Evolutionary conservation across 2,329 filamentous ascomycete species (phyloP).

Genomic region (Fusarium anthophilum): DNA sequence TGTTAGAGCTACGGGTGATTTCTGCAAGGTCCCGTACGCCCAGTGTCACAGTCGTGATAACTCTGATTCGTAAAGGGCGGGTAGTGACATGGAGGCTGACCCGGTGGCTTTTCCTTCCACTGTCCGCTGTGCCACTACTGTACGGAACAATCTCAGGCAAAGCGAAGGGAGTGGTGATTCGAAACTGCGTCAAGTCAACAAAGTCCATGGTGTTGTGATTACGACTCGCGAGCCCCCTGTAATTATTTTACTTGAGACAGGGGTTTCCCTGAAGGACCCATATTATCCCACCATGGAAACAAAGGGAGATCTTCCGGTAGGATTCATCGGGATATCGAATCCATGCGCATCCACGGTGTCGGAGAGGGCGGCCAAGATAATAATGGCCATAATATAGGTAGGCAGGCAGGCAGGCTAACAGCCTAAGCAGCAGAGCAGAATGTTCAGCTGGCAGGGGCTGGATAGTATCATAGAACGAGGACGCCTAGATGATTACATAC

Average conservation of each 20-base stretch:
- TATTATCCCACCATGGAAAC: slow-evolving; percentile 13
- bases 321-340: slow-evolving; percentile 21
- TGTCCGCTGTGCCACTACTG: slow-evolving; percentile 2
- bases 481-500: neutral
- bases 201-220: slow-evolving; percentile 29
- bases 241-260: slow-evolving; percentile 11
- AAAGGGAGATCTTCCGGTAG: slow-evolving; percentile 35
- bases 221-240: slow-evolving; percentile 23
- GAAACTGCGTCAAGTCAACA: slow-evolving; percentile 19
- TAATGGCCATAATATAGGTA: neutral
- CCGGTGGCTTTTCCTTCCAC: slow-evolving; percentile 7
- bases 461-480: neutral
- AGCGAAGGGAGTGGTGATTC: slow-evolving; percentile 37
- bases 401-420: neutral
- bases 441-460: neutral
- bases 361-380: slow-evolving; percentile 15
- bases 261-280: slow-evolving; percentile 7
- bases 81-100: slow-evolving; percentile 30
- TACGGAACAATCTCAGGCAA: neutral
- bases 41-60: slow-evolving; percentile 17
- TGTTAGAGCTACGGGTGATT: slow-evolving; percentile 8
- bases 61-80: slow-evolving; percentile 21
- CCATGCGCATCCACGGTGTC: slow-evolving; percentile 10
- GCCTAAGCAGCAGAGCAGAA: neutral
- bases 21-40: slow-evolving; percentile 32